Base-by-base conservation (phyloP, 768 basidiomycete species). In the Pulveroboletus ravenelii region DNA sequence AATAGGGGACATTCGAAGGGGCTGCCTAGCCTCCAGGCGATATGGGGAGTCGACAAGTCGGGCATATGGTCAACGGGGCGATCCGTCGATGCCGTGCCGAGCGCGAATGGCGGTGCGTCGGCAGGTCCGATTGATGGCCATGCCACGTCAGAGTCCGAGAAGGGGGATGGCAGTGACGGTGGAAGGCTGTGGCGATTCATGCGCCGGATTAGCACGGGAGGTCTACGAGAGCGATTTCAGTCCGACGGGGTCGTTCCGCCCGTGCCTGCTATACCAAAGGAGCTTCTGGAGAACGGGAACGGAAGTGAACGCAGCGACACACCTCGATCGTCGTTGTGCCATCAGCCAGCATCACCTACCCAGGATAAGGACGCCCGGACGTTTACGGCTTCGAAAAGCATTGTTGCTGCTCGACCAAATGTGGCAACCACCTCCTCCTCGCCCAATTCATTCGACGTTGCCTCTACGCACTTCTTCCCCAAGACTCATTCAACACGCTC, bases 191-290 rank as follows among this genome's bases (percentile, higher is more conserved):
- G 84, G 84, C 83, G 75, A 64, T 61, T 89, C 45, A 75, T 88
- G 74, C 87, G 85, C 64, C 75, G 82, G 36, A 79, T 89, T 52
- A 86, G 84, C 52, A 76, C 79, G 0, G 80, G 82, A 8, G 81
- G 74, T 9, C 64, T 87, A 38, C 75, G 81, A 49, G 85, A 87
- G 15, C 80, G 75, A 57, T 61, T 54, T 35, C 51, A 48, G 27
- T 47, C 50, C 12, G 55, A 57, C 25, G 56, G 60, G 10, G 50
- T 53, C 1, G 72, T 75, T 10, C 83, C 82, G 0, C 84, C 84
- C 15, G 80, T 85, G 0, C 84, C 84, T 35, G 73, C 78, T 8
- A 69, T 86, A 3, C 83, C 84, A 2, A 74, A 75, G 53, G 71
- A 76, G 18, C 56, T 71, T 13, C 45, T 65, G 17, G 41, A 38